Evolutionary conservation across 2,329 filamentous ascomycete genomes (phyloP).

Genomic region (Cladophialophora bantiana): DNA sequence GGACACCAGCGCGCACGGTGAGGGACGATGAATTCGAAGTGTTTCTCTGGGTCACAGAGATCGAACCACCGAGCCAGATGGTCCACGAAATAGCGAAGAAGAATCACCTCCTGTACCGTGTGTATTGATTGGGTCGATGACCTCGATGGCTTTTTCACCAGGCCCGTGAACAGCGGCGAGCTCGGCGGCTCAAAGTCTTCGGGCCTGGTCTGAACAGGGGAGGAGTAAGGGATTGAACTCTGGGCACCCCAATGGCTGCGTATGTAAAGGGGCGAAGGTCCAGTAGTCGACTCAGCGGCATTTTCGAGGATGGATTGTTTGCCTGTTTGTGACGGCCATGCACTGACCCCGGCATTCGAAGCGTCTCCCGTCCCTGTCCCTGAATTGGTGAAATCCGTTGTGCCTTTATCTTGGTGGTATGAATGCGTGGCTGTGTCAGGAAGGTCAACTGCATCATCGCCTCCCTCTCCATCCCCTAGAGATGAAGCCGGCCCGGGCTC

Average conservation of each 20-base stretch:
- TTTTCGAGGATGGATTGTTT: neutral
- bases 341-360: neutral
- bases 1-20: constrained; percentile 50
- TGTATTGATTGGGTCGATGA: constrained; percentile 7
- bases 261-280: neutral
- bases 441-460: neutral
- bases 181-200: neutral
- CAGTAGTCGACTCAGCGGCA: neutral
- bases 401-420: neutral
- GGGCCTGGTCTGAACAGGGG: constrained; percentile 8
- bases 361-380: neutral
- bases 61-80: constrained; percentile 48
- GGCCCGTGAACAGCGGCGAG: constrained; percentile 9
- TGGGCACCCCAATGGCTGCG: constrained; percentile 5
- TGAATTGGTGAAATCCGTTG: neutral
- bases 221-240: constrained; percentile 6
- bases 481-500: neutral
- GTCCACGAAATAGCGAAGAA: constrained; percentile 40
- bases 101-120: constrained; percentile 23
- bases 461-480: neutral
- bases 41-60: constrained; percentile 51
- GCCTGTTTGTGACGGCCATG: neutral
- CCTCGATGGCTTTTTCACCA: constrained; percentile 22
- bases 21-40: constrained; percentile 53
- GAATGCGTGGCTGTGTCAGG: neutral